Evolutionary conservation across 2,329 filamentous ascomycete species (phyloP), one percentile per base, ranked within the genome.

Genomic region (Botrytis porri): DNA sequence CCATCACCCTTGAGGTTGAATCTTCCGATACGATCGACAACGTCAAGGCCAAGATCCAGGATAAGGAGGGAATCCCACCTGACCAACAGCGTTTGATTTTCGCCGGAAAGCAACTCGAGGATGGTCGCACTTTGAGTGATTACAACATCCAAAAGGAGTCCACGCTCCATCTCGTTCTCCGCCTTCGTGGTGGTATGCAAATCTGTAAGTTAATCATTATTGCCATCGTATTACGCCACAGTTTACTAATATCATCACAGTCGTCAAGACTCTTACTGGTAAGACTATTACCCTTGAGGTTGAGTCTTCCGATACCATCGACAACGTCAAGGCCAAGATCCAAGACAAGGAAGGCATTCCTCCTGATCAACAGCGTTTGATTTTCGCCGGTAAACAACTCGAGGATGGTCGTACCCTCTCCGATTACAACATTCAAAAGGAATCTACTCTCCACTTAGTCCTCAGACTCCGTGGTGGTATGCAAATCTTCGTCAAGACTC

Each of bases 261-360:
- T 95, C 77, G 92, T 95, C 81, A 95, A 95, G 88, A 95, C 93
- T 0, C 84, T 95, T 1, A 95, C 93, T 0, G 95, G 95, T 75
- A 98, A 98, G 87, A 98, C 95, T 0, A 97, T 98, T 78, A 98
- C 95, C 91, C 95, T 99, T 82, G 95, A 99, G 93, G 96, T 98
- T 87, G 95, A 98, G 91, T 97, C 94, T 82, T 95, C 92, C 83
- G 96, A 99, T 87, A 98, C 95, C 84, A 98, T 98, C 87, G 95
- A 98, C 91, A 98, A 98, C 76, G 95, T 98, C 1, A 97, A 97
- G 86, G 88, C 86, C 8, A 97, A 98, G 88, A 98, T 98, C 41
- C 93, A 95, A 79, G 93, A 95, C 78, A 95, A 95, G 88, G 93
- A 95, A 84, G 95, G 95, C 37, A 97, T 98, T 71, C 95, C 95